Evolutionary conservation across 164 flowering plant species (phyloP), one percentile per base, ranked within the genome.

Genomic region (Kalanchoe fedtschenkoi): DNA sequence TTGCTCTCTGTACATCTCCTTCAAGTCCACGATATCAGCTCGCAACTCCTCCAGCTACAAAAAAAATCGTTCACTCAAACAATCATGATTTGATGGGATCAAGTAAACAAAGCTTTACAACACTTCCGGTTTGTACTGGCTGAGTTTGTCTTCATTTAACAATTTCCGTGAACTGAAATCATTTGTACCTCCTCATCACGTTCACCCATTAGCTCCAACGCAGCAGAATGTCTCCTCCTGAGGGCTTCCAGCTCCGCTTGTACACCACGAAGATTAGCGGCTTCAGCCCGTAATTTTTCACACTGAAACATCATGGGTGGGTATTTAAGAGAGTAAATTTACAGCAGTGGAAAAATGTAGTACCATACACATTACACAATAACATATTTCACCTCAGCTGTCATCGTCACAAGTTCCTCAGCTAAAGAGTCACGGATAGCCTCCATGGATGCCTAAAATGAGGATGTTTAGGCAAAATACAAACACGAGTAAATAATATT

Each of bases 1-100:
- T 83, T 93, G 99, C 72, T 93, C 99, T 74, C 97, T 78, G 72
- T 93, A 93, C 99, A 93, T 93, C 75, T 93, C 99, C 76, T 90
- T 93, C 75, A 93, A 58, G 72, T 93, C 99, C 41, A 82, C 73
- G 55, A 93, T 90, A 77, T 93, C 99, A 11, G 89, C 89, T 29
- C 97, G 88, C 35, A 93, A 92, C 76, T 93, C 99, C 82, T 93
- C 99, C 82, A 93, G 69, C 99, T 93, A 72, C 41, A 78, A n/a
- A 63, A 62, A 65, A 5, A 33, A 46, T 66, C 61, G 24, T 11
- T 51, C 30, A 51, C 56, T 2, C n/a, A n/a, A n/a, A n/a, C 58
- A 64, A 1, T 61, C 55, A 26, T 59, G 16, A 44, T 26, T 41
- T 60, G 57, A 61, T 60, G 70, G 19, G 24, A 24, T 63, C 19